Conservation (phyloP, 2,329 filamentous ascomycete species). For the Apiospora arundinis region DNA sequence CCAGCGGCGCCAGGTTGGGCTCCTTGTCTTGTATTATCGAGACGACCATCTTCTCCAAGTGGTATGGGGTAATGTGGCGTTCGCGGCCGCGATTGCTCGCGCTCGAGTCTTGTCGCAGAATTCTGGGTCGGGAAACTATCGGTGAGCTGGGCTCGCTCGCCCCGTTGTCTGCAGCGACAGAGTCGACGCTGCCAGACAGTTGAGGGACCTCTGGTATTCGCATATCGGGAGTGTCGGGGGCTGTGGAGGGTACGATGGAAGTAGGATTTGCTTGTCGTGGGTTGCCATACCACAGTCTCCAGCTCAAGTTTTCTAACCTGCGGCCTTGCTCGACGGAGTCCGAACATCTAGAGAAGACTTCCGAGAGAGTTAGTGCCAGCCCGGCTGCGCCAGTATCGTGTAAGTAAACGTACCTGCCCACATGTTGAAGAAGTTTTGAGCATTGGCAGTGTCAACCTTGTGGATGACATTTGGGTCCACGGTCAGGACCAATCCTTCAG, state of each 20-base stretch:
- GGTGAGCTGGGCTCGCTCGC: conserved; percentile 63
- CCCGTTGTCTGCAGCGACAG: conserved; percentile 69
- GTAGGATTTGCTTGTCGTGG: conserved; percentile 38
- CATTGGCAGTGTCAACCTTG: conserved; percentile 91
- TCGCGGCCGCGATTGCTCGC: conserved; percentile 74
- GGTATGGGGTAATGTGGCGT: conserved; percentile 90
- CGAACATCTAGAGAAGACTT: conserved; percentile 93
- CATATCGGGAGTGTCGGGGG: conserved; percentile 56
- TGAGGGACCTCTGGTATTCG: conserved; percentile 67
- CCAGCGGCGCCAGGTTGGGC: conserved; percentile 63
- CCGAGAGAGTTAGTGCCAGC: conserved; percentile 40
- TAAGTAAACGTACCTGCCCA: conserved; percentile 79
- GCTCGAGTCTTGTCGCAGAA: conserved; percentile 74
- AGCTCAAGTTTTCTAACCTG: conserved; percentile 92
- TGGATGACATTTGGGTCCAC: conserved; percentile 92
- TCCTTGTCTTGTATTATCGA: conserved; percentile 91
- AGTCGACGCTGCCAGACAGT: conserved; percentile 80
- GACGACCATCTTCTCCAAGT: conserved; percentile 92
- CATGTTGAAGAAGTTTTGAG: conserved; percentile 94
- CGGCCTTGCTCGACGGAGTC: conserved; percentile 93
- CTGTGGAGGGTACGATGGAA: conserved; percentile 42
- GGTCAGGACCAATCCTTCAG: conserved; percentile 86
- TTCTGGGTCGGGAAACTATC: conserved; percentile 68
- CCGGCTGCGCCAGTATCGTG: conserved; percentile 16
- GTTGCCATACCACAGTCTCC: conserved; percentile 88